phyloP scores from a whole-genome alignment of 1,284 basidiomycete species.

The Mycena citricolor region DNA sequence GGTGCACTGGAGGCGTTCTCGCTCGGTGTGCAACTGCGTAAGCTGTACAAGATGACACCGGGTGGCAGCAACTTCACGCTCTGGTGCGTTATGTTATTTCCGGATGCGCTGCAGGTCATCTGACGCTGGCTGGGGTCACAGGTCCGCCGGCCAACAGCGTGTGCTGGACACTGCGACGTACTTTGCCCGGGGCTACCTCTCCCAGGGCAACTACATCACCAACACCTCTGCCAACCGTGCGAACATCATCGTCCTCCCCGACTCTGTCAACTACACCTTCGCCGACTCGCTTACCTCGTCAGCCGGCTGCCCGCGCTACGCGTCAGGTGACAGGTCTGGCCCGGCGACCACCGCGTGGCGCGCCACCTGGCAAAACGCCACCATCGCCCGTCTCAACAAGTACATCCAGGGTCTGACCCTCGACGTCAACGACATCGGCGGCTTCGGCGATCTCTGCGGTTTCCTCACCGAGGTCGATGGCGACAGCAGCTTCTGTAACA shows the following conservation, averaged over 20 bases:
- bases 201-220: conserved; percentile 40
- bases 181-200: conserved; percentile 42
- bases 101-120: too few species aligned
- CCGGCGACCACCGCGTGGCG: conserved; percentile 31
- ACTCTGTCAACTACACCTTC: conserved; percentile 43
- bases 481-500: conserved; percentile 39
- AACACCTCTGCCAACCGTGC: conserved; percentile 34
- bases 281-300: conserved; percentile 44
- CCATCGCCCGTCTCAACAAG: conserved; percentile 37
- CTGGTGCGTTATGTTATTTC: conserved; percentile 32
- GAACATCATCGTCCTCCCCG: conserved; percentile 36
- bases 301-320: conserved; percentile 37
- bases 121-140: conserved; percentile 24
- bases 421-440: conserved; percentile 35
- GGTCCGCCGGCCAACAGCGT: conserved; percentile 43
- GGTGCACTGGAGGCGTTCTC: conserved; percentile 41
- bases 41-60: conserved; percentile 39
- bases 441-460: conserved; percentile 46
- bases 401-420: conserved; percentile 37
- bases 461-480: conserved; percentile 39
- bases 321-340: conserved; percentile 30
- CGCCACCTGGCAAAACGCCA: conserved; percentile 31
- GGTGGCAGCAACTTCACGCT: conserved; percentile 43
- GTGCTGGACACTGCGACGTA: conserved; percentile 41
- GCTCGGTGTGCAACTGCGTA: conserved; percentile 39